Conservation (phyloP, 345 rosid species). For the Arabidopsis arenosa region DNA sequence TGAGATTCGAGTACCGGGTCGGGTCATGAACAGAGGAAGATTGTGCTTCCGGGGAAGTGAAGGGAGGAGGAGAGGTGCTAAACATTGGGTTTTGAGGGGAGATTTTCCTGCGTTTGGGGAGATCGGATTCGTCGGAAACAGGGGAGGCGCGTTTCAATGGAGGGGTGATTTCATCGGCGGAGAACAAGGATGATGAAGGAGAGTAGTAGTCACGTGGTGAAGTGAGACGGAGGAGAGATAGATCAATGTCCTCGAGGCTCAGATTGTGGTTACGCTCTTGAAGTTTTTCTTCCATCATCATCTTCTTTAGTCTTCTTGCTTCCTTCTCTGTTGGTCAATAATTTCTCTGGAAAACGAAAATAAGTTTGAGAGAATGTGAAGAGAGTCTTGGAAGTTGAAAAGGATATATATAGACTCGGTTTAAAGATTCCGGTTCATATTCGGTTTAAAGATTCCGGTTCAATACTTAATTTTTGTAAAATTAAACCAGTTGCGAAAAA, state of each 20-base stretch:
- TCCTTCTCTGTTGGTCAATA: background rate
- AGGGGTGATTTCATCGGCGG: slow-evolving; percentile 28
- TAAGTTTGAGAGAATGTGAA: background rate
- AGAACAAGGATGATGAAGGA: background rate
- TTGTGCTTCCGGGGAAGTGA: slow-evolving; percentile 12
- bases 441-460: background rate
- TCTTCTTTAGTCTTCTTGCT: slow-evolving; percentile 19
- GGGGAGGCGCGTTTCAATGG: slow-evolving; percentile 44
- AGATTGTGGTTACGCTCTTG: slow-evolving; percentile 17
- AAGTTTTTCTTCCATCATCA: slow-evolving; percentile 20
- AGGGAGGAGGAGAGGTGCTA: slow-evolving; percentile 26
- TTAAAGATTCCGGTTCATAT: slow-evolving; percentile 22
- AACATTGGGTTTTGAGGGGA: slow-evolving; percentile 22
- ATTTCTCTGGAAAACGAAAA: slow-evolving; percentile 4
- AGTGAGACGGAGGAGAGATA: slow-evolving; percentile 44
- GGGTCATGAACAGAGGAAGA: slow-evolving; percentile 5
- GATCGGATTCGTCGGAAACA: slow-evolving; percentile 40
- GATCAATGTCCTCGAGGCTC: slow-evolving; percentile 40
- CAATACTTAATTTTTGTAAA: background rate
- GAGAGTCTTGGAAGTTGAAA: background rate
- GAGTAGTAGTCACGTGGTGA: slow-evolving; percentile 36
- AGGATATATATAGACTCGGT: background rate
- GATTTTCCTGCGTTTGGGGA: slow-evolving; percentile 35
- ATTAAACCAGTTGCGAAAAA: background rate
- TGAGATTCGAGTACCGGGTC: background rate